phyloP scores from a whole-genome alignment of 441 rosid genomes.

The Syzygium malaccense region DNA sequence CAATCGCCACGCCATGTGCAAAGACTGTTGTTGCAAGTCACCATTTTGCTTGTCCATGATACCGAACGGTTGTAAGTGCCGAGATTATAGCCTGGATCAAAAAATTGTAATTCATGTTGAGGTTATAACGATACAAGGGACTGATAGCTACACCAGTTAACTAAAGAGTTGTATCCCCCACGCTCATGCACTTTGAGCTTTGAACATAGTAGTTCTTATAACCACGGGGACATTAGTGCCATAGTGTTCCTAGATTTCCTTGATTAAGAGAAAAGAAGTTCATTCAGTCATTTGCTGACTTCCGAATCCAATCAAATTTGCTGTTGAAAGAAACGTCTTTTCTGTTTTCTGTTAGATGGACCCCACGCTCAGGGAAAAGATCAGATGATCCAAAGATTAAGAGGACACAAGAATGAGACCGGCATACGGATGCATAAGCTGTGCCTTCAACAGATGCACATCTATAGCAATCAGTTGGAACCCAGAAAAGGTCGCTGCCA shows the following conservation, averaged over 20 bases:
- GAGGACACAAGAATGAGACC: not conserved
- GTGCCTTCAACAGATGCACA: conserved; percentile 63
- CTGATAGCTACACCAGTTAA: not conserved
- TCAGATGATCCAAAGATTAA: not conserved
- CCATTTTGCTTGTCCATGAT: conserved; percentile 67
- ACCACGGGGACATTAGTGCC: not conserved
- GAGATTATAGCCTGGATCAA: conserved; percentile 55
- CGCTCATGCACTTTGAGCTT: not conserved
- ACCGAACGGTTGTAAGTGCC: conserved; percentile 59
- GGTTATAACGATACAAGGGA: not conserved
- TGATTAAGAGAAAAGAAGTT: not conserved
- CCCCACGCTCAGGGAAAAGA: not conserved
- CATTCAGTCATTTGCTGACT: not conserved
- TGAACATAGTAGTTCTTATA: not conserved
- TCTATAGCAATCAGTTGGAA: conserved; percentile 75
- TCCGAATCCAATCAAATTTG: not conserved
- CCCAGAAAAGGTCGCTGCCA: conserved; percentile 89
- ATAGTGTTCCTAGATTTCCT: not conserved
- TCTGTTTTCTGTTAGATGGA: not conserved
- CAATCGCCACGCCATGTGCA: conserved; percentile 58
- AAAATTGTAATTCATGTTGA: not conserved
- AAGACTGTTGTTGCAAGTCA: conserved; percentile 60
- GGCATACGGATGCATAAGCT: conserved; percentile 52
- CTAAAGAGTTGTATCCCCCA: not conserved
- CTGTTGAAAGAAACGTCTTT: not conserved